Conservation (phyloP, 768 basidiomycete genomes). For the Boletus barrowsii region DNA sequence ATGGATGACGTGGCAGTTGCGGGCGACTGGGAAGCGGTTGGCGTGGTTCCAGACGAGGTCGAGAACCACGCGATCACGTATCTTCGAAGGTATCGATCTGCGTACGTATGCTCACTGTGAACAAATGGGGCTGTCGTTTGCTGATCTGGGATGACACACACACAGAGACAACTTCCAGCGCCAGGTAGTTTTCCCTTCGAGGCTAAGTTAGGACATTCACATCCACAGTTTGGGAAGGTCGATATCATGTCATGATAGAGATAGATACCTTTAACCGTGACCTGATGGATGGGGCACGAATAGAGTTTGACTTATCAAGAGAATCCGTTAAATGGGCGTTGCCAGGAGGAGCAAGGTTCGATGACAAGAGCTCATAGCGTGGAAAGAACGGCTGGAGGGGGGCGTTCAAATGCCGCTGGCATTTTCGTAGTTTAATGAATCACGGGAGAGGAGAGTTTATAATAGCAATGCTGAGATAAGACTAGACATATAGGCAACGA, state of each 20-base stretch:
- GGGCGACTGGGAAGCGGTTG: constrained; percentile 83
- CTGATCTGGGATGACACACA: constrained; percentile 10
- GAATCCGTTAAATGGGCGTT: constrained; percentile 28
- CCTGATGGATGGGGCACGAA: constrained; percentile 17
- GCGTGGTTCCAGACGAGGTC: constrained; percentile 77
- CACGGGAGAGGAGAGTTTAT: constrained; percentile 25
- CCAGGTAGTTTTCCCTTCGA: constrained; percentile 61
- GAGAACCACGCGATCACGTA: constrained; percentile 89
- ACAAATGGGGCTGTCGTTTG: background rate
- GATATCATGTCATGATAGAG: constrained; percentile 24
- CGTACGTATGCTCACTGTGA: constrained; percentile 54
- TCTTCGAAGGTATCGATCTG: constrained; percentile 82
- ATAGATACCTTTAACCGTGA: constrained; percentile 9
- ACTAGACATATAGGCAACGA: constrained; percentile 16
- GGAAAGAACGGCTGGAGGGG: constrained; percentile 10
- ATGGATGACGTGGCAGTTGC: constrained; percentile 73
- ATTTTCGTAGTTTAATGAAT: constrained; percentile 12
- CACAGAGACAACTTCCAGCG: constrained; percentile 64
- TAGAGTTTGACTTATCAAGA: constrained; percentile 21
- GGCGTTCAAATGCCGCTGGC: constrained; percentile 28
- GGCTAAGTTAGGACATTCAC: constrained; percentile 36
- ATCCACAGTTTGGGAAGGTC: constrained; percentile 27
- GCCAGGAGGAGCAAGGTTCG: constrained; percentile 25
- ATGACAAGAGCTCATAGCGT: constrained; percentile 14
- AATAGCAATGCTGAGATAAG: constrained; percentile 28